Conservation (phyloP, 257 asterid species). For the Echium plantagineum region DNA sequence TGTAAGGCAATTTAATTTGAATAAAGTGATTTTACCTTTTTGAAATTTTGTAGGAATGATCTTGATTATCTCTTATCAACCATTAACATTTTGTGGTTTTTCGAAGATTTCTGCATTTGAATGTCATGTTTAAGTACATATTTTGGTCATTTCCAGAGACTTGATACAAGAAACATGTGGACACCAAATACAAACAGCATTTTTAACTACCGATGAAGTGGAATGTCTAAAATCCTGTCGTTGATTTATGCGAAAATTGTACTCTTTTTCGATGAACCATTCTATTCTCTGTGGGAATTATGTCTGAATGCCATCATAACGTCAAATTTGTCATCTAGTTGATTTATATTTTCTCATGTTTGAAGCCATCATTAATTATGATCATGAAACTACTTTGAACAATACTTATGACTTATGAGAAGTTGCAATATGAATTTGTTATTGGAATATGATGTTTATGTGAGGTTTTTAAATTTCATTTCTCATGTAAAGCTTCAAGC, state of each 20-base stretch:
- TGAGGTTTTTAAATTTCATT: neutral
- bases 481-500: neutral
- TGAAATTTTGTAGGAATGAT: neutral
- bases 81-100: neutral
- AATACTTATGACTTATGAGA: neutral
- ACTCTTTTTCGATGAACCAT: no score
- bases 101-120: neutral
- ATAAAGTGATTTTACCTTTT: neutral
- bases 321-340: no score
- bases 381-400: neutral
- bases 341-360: neutral
- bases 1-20: neutral
- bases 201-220: no score
- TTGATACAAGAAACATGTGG: no score
- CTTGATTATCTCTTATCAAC: neutral
- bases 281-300: no score
- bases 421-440: neutral
- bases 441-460: neutral
- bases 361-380: neutral
- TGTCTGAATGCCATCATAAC: no score
- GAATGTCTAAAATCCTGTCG: no score
- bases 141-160: no score
- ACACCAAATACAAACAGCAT: no score
- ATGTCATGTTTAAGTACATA: no score
- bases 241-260: no score